These are phyloP conservation scores for Hyphopichia khmerensis DNA, from an alignment of 1,139 yeast species.

Conservation along the genomic window DNA sequence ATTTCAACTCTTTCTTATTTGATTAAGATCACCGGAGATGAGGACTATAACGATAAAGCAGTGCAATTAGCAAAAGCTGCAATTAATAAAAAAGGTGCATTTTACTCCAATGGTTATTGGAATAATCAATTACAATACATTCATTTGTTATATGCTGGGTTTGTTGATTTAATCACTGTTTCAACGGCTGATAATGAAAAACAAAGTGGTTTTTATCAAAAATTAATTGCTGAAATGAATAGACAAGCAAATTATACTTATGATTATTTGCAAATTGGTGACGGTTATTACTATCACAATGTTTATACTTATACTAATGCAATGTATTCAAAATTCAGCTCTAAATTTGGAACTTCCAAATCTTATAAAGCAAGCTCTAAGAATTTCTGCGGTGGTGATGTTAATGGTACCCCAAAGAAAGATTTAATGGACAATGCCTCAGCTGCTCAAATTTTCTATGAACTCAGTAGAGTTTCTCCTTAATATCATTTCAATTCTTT, in stretches of 20 bases:
- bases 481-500: background rate
- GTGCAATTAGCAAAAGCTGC: constrained; percentile 8
- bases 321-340: constrained; percentile 8
- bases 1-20: constrained; percentile 22
- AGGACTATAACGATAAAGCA: constrained; percentile 7
- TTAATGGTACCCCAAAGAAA: constrained; percentile 8
- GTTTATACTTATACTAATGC: constrained; percentile 6
- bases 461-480: constrained; percentile 7
- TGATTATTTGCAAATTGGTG: constrained; percentile 13
- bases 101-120: constrained; percentile 12
- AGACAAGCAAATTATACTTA: constrained; percentile 14
- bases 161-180: constrained; percentile 9
- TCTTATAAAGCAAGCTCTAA: constrained; percentile 4
- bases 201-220: background rate
- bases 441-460: constrained; percentile 14
- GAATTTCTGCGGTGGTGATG: constrained; percentile 8
- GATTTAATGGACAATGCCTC: constrained; percentile 16
- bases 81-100: constrained; percentile 8
- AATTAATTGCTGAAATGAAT: constrained; percentile 9
- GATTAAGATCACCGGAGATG: constrained; percentile 7
- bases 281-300: constrained; percentile 7
- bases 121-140: constrained; percentile 10
- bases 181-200: background rate
- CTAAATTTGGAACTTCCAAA: constrained; percentile 1
- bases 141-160: constrained; percentile 11